Evolutionary conservation across 805 yeast species (phyloP), one percentile per base, ranked within the genome.

Genomic region (Spathaspora arborariae): DNA sequence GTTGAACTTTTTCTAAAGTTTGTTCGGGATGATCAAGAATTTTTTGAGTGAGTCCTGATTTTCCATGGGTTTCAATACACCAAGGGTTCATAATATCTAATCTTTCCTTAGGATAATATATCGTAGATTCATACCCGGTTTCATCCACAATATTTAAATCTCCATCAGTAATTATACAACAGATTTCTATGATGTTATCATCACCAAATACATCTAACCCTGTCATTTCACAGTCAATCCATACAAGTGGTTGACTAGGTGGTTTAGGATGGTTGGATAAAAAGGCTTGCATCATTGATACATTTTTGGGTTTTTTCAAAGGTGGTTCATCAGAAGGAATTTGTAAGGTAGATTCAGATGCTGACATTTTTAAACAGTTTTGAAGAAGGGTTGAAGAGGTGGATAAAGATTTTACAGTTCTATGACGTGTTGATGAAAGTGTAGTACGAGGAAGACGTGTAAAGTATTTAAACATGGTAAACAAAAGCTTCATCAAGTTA

Each of bases 151-250:
- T 56, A 45, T 86, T 79, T 50, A 94, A 74, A 49, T 88, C 69
- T 8, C 87, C 89, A 58, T 92, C 96, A 1, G 99, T 94, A 40
- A 94, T 74, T 35, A 92, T 70, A 62, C 97, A 90, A 62, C 97
- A 88, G 21, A 94, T 83, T 65, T 94, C 99, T 49, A 94, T 87
- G 55, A 94, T 91, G 48, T 78, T 81, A 62, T 94, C 98, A 33
- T 58, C 54, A n/a, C 75, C 73, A 41, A 68, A 64, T n/a, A 83
- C 81, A 56, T 92, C 85, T 35, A 94, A 69, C 0, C 99, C 99
- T 0, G 99, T 94, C 99, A 94, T 94, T 63, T 94, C 99, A 66
- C 98, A 94, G 67, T 94, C 99, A 15, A 94, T 76, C 99, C 99
- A 94, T 3, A 94, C 95, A 16, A 92, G 72, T 1, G 75, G 75